Conservation (phyloP, 306 rosid species). For the Quercus ilex region DNA sequence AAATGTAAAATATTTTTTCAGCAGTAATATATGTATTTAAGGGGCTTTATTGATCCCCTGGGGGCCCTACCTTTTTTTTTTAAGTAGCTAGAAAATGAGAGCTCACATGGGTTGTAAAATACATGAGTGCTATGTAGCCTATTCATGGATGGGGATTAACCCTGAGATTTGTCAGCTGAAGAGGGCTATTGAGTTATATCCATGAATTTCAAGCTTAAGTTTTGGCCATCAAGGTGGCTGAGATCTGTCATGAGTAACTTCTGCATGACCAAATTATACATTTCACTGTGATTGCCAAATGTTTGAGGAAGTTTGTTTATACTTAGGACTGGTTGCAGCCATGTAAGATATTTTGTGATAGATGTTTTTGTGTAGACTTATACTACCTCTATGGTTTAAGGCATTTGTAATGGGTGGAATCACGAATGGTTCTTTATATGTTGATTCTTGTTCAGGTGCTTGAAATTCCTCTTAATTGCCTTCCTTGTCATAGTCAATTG, state of each 20-base stretch:
- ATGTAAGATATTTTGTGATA: background rate
- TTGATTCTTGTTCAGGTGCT: too few species aligned
- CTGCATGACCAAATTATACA: background rate
- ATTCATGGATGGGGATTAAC: background rate
- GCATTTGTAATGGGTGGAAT: background rate
- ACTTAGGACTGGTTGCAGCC: background rate
- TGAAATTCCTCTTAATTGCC: background rate
- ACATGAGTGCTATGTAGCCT: background rate
- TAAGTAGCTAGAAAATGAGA: background rate
- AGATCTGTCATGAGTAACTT: background rate
- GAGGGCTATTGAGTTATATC: background rate
- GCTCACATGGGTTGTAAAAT: background rate
- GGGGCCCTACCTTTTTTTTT: background rate
- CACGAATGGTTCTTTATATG: background rate
- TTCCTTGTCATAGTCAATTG: background rate
- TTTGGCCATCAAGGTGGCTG: background rate
- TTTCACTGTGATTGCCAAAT: background rate
- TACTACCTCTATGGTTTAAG: background rate
- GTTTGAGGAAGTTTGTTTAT: background rate
- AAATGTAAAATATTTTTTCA: background rate
- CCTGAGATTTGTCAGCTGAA: background rate
- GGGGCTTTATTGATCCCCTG: background rate
- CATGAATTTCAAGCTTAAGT: background rate
- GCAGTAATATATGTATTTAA: background rate
- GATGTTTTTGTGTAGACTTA: background rate